A percentile compares a stretch with the other conserved stretches of the same genome.
Conservation (phyloP, 148 eudicot species). For the Vaccinium myrtillus region DNA sequence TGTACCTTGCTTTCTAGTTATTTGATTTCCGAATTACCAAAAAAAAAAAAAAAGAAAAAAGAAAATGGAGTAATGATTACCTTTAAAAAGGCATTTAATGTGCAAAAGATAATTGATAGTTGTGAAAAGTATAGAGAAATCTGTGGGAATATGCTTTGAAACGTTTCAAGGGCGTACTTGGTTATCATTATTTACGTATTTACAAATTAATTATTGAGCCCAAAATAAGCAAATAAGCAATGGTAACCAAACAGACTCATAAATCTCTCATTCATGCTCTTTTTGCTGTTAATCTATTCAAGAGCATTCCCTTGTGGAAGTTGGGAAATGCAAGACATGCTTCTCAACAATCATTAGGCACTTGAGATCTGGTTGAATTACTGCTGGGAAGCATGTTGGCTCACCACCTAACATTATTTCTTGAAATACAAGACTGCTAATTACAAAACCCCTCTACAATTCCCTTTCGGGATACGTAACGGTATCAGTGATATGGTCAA, state of each 20-base stretch:
- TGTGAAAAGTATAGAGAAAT: neutral
- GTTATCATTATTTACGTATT: neutral
- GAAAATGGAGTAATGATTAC: too few species aligned
- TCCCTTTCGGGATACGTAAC: too few species aligned
- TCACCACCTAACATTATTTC: neutral
- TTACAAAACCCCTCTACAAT: too few species aligned
- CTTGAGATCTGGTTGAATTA: constrained; percentile 2
- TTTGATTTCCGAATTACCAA: too few species aligned
- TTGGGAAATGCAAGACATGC: constrained; percentile 22
- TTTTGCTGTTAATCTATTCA: constrained; percentile 3
- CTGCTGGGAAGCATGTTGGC: neutral
- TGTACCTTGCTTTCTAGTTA: too few species aligned
- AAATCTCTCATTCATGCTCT: constrained; percentile 10
- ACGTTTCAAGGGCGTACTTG: neutral
- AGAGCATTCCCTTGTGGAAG: constrained; percentile 8
- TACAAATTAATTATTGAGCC: too few species aligned
- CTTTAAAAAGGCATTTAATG: too few species aligned
- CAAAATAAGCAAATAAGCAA: too few species aligned
- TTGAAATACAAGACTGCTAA: neutral
- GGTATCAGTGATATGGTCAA: too few species aligned
- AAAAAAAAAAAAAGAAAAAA: too few species aligned
- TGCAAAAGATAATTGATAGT: too few species aligned
- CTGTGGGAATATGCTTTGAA: neutral
- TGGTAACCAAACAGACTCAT: neutral
- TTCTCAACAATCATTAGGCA: constrained; percentile 9